Base-by-base conservation (phyloP, 78 protist species). In the Blattamonas nauphoetae region DNA sequence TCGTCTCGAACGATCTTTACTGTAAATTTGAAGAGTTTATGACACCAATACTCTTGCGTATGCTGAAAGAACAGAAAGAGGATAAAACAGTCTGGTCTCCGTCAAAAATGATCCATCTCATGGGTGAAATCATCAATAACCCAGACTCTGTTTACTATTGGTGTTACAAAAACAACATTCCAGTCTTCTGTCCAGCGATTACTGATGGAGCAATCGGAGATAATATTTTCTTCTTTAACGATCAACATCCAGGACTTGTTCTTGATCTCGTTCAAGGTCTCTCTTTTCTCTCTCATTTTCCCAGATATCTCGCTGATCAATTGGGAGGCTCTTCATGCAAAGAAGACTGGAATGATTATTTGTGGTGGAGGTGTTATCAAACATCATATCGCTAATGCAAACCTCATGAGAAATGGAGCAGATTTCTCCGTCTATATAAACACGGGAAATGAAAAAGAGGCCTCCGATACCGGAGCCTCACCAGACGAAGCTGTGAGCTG, bases 361-460 rank as follows among this genome's bases (percentile, higher is more conserved):
- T 85, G 96, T 3, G 99, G 99, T 44, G 99, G 99, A 43, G 99
- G 99, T 6, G 93, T 97, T 0, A 90, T 98, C 86, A 97, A 97
- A 90, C 99, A 97, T 84, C 99, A 98, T 93, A 97, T 97, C 43
- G 94, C 95, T 92, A 99, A 99, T 79, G 99, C 99, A 33, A 99
- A 99, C 85, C 91, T 99, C 45, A 97, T 99, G 98, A 90, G 99
- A 44, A 97, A 97, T 85, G 99, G 99, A 6, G 99, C 99, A 3
- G 97, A 99, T 45, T 94, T 42, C 44, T 32, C 97, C 6, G 91
- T 91, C 55, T 82, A 83, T 42, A 84, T 97, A 84, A 96, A 97
- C 91, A 97, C 98, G 2, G 97, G 90, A 1, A 91, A 88, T 41
- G 94, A 89, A 45, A 95, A 92, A 44, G 99, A 96, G 87, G 99